Percentiles rank a stretch among this genome's conserved stretches.
phyloP scores from a whole-genome alignment of 2,329 filamentous ascomycete genomes.

The Thyridium curvatum region DNA sequence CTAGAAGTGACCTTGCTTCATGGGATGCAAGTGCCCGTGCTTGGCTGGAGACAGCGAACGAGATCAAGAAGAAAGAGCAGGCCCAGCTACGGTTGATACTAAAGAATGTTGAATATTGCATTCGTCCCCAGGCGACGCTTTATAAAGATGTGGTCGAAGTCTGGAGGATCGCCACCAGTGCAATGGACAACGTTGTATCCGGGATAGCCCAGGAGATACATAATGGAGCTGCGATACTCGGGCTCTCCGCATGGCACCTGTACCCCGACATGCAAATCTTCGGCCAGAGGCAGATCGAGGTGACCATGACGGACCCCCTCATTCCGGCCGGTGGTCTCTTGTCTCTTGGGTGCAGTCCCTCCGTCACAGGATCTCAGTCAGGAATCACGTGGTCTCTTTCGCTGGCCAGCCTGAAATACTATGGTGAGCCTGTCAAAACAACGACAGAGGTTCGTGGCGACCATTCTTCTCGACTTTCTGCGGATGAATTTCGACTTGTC shows the following conservation, averaged over 20 bases:
- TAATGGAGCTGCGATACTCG: conserved; percentile 1
- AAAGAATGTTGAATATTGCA: conserved; percentile 6
- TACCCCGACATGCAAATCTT: conserved; percentile 4
- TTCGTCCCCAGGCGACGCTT: neutral
- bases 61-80: conserved; percentile 13
- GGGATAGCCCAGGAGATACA: conserved; percentile 3
- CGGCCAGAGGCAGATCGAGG: neutral
- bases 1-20: conserved; percentile 13
- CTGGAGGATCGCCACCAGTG: conserved; percentile 3
- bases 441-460: neutral
- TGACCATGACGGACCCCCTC: neutral
- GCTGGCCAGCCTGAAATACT: neutral
- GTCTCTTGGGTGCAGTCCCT: neutral
- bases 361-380: neutral
- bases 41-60: conserved; percentile 22
- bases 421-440: neutral
- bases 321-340: neutral
- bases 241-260: conserved; percentile 4
- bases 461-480: no score
- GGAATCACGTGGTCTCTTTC: conserved; percentile 2
- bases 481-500: no score
- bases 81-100: conserved; percentile 16
- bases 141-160: conserved; percentile 3
- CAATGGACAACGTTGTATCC: conserved; percentile 1
- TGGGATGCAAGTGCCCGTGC: conserved; percentile 25